phyloP scores from a whole-genome alignment of 2,329 filamentous ascomycete genomes.

The Botrytis fragariae region DNA sequence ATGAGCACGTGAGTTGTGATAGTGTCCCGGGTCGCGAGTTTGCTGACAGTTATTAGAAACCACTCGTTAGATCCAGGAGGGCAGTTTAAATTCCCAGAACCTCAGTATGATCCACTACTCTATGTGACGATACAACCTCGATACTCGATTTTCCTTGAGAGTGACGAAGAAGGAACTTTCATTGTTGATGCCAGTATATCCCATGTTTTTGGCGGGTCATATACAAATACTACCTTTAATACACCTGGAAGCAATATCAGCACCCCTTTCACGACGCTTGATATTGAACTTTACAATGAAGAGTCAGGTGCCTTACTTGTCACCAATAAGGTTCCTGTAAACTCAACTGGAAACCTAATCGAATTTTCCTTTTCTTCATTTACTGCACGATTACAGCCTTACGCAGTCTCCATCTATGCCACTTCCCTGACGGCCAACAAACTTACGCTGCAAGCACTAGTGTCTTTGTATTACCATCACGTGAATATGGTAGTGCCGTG shows the following conservation, averaged over 20 bases:
- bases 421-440: slow-evolving; percentile 36
- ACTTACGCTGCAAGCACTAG: slow-evolving; percentile 40
- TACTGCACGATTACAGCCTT: slow-evolving; percentile 39
- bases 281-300: slow-evolving; percentile 36
- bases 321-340: slow-evolving; percentile 38
- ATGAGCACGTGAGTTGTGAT: slow-evolving; percentile 38
- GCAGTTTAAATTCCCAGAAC: slow-evolving; percentile 43
- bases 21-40: not conserved
- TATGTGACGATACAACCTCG: slow-evolving; percentile 47
- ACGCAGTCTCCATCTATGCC: slow-evolving; percentile 40
- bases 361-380: slow-evolving; percentile 39
- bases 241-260: slow-evolving; percentile 21
- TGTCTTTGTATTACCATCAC: slow-evolving; percentile 45
- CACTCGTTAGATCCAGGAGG: slow-evolving; percentile 49
- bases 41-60: slow-evolving; percentile 38
- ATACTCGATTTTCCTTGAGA: slow-evolving; percentile 48
- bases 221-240: slow-evolving; percentile 31
- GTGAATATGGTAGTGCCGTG: slow-evolving; percentile 45
- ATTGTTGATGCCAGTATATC: slow-evolving; percentile 46
- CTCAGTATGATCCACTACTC: slow-evolving; percentile 41
- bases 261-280: slow-evolving; percentile 26
- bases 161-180: slow-evolving; percentile 41
- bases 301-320: slow-evolving; percentile 34
- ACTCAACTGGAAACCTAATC: slow-evolving; percentile 41
- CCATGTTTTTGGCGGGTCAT: slow-evolving; percentile 40